phyloP scores from a whole-genome alignment of 108 stramenopile genomes.

The Cyclotella baltica region DNA sequence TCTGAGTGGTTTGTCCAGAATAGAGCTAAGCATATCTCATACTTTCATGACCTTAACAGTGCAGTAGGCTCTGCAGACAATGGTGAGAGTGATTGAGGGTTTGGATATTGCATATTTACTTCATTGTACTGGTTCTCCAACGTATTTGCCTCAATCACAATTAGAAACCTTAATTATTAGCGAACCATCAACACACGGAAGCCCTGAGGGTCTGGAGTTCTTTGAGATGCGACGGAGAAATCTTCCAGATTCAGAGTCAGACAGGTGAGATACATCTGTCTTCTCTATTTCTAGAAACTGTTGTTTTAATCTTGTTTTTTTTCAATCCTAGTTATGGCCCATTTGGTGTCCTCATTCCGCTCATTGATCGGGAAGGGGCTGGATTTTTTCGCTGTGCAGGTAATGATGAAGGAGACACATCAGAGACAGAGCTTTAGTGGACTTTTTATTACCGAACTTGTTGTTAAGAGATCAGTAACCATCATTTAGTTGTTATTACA shows the following conservation, averaged over 20 bases:
- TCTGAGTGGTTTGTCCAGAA: neutral
- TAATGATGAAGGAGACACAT: no score
- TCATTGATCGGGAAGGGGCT: neutral
- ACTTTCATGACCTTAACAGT: neutral
- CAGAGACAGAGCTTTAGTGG: no score
- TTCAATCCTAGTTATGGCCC: neutral
- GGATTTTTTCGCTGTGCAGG: conserved; percentile 11
- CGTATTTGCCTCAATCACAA: neutral
- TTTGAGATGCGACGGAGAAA: conserved; percentile 49
- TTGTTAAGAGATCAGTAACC: no score
- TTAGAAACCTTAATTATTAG: conserved; percentile 3
- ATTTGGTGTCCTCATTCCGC: conserved; percentile 5
- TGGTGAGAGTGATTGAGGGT: neutral
- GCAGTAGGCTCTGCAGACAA: neutral
- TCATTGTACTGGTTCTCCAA: neutral
- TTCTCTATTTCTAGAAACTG: neutral
- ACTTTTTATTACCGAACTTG: no score
- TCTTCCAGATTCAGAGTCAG: neutral
- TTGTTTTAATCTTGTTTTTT: no score
- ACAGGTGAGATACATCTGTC: neutral
- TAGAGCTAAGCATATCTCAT: neutral
- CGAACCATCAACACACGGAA: neutral
- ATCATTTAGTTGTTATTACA: no score
- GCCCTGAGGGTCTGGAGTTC: conserved; percentile 30
- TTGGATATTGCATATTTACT: neutral